Base-by-base conservation (phyloP, 495 filamentous ascomycete genomes). In the Penicillium taxi region DNA sequence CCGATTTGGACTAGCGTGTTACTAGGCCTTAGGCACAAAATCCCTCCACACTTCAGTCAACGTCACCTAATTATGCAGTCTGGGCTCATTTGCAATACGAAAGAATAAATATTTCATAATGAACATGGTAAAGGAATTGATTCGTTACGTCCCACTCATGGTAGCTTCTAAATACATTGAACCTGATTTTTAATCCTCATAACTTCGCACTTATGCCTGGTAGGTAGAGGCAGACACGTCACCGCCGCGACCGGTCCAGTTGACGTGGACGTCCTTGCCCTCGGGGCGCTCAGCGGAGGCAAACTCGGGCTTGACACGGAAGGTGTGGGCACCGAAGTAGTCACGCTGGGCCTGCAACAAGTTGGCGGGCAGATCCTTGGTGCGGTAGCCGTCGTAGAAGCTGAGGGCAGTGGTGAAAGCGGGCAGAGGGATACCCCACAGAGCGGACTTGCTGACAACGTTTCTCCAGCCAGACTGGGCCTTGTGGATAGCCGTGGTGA, bases 261-360 rank as follows among this genome's bases (percentile, higher is more conserved):
- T 98, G 55, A 96, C 90, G 74, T 98, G 91, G 61, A 91, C 90
- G 61, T 96, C 78, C 70, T 86, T 73, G 60, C 80, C 86, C 59
- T 75, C 81, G 40, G 81, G 82, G 73, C 90, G 89, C 67, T 85
- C 90, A 26, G 69, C 78, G 59, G 53, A 89, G 48, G 88, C 90
- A 49, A 50, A 61, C 69, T 96, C 85, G 26, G 91, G 86, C 85
- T 96, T 96, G 75, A 96, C 81, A 53, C 74, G 73, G 86, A 96
- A 98, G 41, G 93, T 98, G 81, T 98, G 91, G 37, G 91, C 91
- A 63, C 91, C 81, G 59, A 98, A 98, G 82, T 96, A 98, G 64
- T 98, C 91, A 70, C 91, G 81, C 74, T 98, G 91, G 24, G 93
- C 91, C 72, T 98, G 91, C 47, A 98, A 74, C 39, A 98, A 73